These are phyloP conservation scores for Septoria linicola DNA, from an alignment of 2,329 filamentous ascomycete genomes.

Conservation along the genomic window DNA sequence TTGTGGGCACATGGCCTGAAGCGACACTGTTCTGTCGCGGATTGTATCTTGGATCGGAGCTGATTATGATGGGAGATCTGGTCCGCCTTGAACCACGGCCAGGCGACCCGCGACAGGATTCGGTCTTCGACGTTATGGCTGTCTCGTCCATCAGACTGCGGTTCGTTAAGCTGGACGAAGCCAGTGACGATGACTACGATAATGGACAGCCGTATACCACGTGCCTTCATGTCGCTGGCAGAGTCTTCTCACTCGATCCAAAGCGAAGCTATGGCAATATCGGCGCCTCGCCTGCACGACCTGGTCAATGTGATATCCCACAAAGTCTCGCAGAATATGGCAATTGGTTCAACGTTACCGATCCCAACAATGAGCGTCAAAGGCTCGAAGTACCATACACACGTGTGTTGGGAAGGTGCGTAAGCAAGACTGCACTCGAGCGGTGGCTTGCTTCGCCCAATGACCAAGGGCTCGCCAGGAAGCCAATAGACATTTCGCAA, in stretches of 20 bases:
- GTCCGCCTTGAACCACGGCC: constrained; percentile 48
- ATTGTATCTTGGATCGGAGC: constrained; percentile 57
- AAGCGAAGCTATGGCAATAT: constrained; percentile 36
- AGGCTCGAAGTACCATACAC: constrained; percentile 48
- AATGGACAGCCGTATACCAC: constrained; percentile 44
- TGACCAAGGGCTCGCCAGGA: constrained; percentile 6
- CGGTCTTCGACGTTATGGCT: constrained; percentile 53
- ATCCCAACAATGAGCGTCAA: constrained; percentile 42
- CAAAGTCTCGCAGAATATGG: constrained; percentile 43
- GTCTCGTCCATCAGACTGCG: constrained; percentile 55
- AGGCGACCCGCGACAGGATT: constrained; percentile 21
- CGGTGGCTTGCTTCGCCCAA: constrained; percentile 44
- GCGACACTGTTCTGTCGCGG: constrained; percentile 55
- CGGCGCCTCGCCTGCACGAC: constrained; percentile 29
- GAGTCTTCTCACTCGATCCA: constrained; percentile 46
- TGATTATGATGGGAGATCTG: constrained; percentile 55
- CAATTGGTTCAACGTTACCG: constrained; percentile 53
- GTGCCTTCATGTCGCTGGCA: constrained; percentile 51
- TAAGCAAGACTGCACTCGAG: constrained; percentile 51
- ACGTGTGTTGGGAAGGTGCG: constrained; percentile 55
- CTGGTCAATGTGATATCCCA: constrained; percentile 20
- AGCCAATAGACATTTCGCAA: constrained; percentile 19
- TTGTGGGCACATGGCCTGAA: constrained; percentile 56
- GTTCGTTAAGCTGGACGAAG: constrained; percentile 49
- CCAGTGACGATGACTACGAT: constrained; percentile 48